Percentiles rank a stretch among this genome's conserved stretches.
Conservation (phyloP, 441 rosid species). For the Geranium incanum region DNA sequence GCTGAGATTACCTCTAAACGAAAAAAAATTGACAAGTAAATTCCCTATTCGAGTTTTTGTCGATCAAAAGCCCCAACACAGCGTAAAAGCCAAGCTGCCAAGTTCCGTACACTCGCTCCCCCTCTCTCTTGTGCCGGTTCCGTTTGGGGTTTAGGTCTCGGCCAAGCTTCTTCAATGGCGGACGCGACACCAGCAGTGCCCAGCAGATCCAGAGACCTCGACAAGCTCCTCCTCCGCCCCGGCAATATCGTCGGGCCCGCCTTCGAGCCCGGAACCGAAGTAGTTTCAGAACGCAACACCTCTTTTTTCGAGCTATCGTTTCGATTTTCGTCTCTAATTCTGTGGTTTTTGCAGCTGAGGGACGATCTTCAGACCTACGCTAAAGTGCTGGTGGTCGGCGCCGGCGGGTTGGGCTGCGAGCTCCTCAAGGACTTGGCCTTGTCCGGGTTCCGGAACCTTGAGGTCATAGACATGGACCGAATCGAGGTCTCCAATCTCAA, state of each 20-base stretch:
- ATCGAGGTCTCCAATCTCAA: slow-evolving; percentile 94
- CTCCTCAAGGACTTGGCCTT: slow-evolving; percentile 82
- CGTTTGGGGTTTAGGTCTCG: background rate
- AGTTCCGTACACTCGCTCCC: too few species aligned
- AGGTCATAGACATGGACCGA: slow-evolving; percentile 93
- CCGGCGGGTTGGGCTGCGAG: slow-evolving; percentile 97
- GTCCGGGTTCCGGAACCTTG: slow-evolving; percentile 69
- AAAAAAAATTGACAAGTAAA: too few species aligned
- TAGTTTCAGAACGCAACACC: slow-evolving; percentile 21
- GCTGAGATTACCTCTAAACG: too few species aligned
- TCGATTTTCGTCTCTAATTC: slow-evolving; percentile 10
- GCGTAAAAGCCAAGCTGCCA: too few species aligned
- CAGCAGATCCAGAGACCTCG: slow-evolving; percentile 78
- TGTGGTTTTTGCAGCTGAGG: slow-evolving; percentile 44
- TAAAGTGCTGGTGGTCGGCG: slow-evolving; percentile 78
- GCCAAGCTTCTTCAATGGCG: slow-evolving; percentile 36
- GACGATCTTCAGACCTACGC: slow-evolving; percentile 66
- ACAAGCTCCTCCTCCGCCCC: slow-evolving; percentile 69
- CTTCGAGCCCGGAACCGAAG: slow-evolving; percentile 69
- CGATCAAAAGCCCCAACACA: too few species aligned
- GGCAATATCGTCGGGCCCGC: slow-evolving; percentile 72
- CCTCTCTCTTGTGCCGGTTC: too few species aligned
- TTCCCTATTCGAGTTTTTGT: too few species aligned
- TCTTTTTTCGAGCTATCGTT: background rate
- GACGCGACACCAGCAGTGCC: slow-evolving; percentile 30